These are phyloP conservation scores for Arachis stenosperma DNA, from an alignment of 306 rosid species.

Conservation along the genomic window DNA sequence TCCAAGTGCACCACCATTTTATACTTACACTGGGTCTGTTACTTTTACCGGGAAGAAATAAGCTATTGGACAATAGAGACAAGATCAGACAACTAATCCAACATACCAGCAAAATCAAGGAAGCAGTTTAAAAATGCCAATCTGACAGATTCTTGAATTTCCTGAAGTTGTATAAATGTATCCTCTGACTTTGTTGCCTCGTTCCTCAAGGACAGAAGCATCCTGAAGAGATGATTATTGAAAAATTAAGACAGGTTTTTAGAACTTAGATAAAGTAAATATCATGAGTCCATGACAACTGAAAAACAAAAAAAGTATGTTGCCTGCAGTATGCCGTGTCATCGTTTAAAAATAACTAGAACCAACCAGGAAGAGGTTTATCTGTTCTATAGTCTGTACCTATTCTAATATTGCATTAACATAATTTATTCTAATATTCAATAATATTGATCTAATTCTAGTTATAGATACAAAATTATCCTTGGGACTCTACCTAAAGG, in stretches of 20 bases:
- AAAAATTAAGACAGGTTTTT: constrained; percentile 33
- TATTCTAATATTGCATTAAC: constrained; percentile 1
- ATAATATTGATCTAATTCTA: neutral
- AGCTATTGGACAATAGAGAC: constrained; percentile 10
- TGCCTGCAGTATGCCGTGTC: too few species aligned
- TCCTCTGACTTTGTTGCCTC: constrained; percentile 95
- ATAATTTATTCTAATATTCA: neutral
- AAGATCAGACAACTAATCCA: constrained; percentile 35
- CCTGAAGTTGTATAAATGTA: constrained; percentile 80
- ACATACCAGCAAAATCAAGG: constrained; percentile 96
- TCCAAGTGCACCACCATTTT: constrained; percentile 20
- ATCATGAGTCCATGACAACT: constrained; percentile 27
- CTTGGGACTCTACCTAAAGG: neutral
- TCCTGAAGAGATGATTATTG: constrained; percentile 56
- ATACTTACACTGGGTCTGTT: constrained; percentile 19
- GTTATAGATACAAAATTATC: constrained; percentile 7
- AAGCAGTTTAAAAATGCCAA: constrained; percentile 92
- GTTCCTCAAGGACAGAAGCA: constrained; percentile 75
- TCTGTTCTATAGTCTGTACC: neutral
- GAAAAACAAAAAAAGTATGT: neutral
- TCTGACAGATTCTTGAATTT: constrained; percentile 93
- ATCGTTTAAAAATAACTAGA: neutral
- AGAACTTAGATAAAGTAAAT: constrained; percentile 5
- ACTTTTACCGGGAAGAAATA: constrained; percentile 10
- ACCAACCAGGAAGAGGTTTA: constrained; percentile 18